Evolutionary conservation across 257 asterid genomes (phyloP).

Genomic region (Ilex asprella): DNA sequence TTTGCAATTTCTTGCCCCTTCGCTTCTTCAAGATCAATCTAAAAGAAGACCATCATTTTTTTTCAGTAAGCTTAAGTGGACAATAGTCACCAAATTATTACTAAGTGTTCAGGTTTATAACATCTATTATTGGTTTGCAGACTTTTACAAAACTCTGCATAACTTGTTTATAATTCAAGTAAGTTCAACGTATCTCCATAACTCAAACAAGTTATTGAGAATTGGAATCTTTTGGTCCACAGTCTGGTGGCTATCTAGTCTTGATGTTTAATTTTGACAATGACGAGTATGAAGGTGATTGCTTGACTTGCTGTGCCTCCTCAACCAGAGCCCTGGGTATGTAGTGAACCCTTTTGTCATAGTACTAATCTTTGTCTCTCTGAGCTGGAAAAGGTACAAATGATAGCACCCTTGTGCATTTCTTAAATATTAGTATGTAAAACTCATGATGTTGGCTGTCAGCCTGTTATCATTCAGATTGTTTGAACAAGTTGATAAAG

Average conservation of each 20-base stretch:
- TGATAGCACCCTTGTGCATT: not conserved
- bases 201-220: not conserved
- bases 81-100: no score
- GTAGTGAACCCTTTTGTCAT: not conserved
- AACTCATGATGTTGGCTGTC: constrained; percentile 1
- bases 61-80: not conserved
- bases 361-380: no score
- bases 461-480: constrained; percentile 9
- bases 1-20: constrained; percentile 75
- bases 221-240: not conserved
- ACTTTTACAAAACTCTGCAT: no score
- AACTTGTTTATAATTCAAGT: no score
- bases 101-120: no score
- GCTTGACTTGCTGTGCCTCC: not conserved
- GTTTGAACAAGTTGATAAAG: constrained; percentile 6
- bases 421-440: not conserved
- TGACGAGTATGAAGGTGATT: not conserved
- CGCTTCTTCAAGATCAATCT: constrained; percentile 86
- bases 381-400: not conserved
- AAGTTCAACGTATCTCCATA: not conserved
- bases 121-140: no score
- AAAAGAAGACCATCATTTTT: constrained; percentile 22
- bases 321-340: not conserved
- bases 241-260: not conserved
- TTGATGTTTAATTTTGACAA: not conserved